Percentiles rank a stretch among this genome's conserved stretches.
Evolutionary conservation across 2,329 filamentous ascomycete species (phyloP).

Genomic region (Apiospora arundinis): DNA sequence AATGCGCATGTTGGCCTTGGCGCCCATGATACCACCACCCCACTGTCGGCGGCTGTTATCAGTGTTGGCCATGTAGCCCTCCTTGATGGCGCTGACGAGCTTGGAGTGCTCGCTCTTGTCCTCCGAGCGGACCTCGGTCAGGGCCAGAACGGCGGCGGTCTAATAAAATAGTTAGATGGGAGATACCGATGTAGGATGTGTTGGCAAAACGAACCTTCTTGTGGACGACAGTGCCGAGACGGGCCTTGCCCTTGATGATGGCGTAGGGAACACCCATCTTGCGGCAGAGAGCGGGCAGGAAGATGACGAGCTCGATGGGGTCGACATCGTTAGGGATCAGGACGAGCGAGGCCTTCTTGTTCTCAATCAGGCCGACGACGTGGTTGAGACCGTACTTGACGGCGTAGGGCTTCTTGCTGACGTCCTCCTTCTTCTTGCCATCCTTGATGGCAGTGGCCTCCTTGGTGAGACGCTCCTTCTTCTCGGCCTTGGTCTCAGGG

Average conservation of each 20-base stretch:
- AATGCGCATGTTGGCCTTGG: slow-evolving; percentile 82
- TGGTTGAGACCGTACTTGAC: slow-evolving; percentile 99
- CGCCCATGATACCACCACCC: slow-evolving; percentile 99
- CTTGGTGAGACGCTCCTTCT: slow-evolving; percentile 99
- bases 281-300: slow-evolving; percentile 97
- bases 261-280: slow-evolving; percentile 99
- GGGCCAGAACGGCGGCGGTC: slow-evolving; percentile 94
- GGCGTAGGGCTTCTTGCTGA: slow-evolving; percentile 99
- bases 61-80: slow-evolving; percentile 95
- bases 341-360: slow-evolving; percentile 99
- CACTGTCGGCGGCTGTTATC: slow-evolving; percentile 91
- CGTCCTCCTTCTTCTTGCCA: slow-evolving; percentile 99
- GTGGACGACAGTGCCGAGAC: slow-evolving; percentile 98
- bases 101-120: slow-evolving; percentile 99
- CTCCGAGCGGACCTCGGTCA: slow-evolving; percentile 96
- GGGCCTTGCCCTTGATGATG: slow-evolving; percentile 99
- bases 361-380: slow-evolving; percentile 95
- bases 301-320: slow-evolving; percentile 99
- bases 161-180: slow-evolving; percentile 47
- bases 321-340: slow-evolving; percentile 99
- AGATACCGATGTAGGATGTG: slow-evolving; percentile 29
- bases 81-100: slow-evolving; percentile 95
- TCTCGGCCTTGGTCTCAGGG: slow-evolving; percentile 98
- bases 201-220: slow-evolving; percentile 78
- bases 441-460: slow-evolving; percentile 97